Evolutionary conservation across 2,329 filamentous ascomycete species (phyloP), one percentile per base, ranked within the genome.

Genomic region (Calycina marina): DNA sequence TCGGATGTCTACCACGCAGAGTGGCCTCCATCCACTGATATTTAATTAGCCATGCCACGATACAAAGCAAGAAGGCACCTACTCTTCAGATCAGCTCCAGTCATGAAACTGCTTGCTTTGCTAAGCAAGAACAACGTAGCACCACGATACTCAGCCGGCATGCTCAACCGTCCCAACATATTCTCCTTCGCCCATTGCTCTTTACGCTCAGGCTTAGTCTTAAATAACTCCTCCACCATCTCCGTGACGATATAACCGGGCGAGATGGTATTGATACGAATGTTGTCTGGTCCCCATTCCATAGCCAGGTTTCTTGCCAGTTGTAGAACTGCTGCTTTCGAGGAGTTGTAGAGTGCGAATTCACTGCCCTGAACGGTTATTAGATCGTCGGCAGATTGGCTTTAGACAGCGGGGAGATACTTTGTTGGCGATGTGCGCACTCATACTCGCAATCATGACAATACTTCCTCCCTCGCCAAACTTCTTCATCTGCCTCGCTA

Each of bases 181-280:
- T 92, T 93, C 56, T 88, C 76, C 46, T 67, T 77, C 11, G 80
- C 72, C 85, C 85, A 93, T 38, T 75, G 67, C 15, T 55, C 55
- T 39, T 60, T 59, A 32, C 69, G 63, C 47, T 85, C 79, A 0
- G 84, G 84, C 43, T 71, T 80, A 41, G 78, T 65, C 42, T 74
- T 65, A 48, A 93, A 90, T 18, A 93, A 67, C 36, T 71, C 68
- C 51, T 82, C 71, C 1, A 88, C 81, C 85, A 93, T 93, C 14
- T 77, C 72, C 2, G 80, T 85, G 14, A 79, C 68, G 48, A 85
- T 83, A 52, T 85, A 84, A 6, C 82, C 81, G 0, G 82, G 80
- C 13, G 76, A 83, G 40, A 90, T 69, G 10, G 77, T 84, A 58
- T 90, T 88, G 39, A 88, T 77, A 2, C 81, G 70, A 47, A 90